Evolutionary conservation across 1,139 yeast species (phyloP), one percentile per base, ranked within the genome.

Genomic region (Blastobotrys serpentis): DNA sequence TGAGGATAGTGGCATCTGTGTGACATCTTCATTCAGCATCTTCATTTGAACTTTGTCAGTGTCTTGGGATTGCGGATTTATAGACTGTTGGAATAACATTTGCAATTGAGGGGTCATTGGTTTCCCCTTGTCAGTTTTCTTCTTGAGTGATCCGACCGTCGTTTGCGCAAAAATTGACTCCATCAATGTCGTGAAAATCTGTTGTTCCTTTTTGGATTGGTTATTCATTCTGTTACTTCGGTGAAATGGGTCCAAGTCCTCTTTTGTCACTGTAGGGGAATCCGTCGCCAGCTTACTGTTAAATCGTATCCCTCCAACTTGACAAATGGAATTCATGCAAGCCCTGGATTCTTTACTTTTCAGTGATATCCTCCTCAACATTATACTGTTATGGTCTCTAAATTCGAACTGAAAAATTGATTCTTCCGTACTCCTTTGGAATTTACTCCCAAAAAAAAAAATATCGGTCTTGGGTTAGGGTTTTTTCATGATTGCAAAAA

Each of bases 131-230:
- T 1, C n/a, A n/a, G 13, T 41, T 19, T 5, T 14, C 17, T 43
- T 32, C 13, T 32, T 34, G n/a, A 37, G 29, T 4, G 8, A 41
- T 4, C 17, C 26, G 18, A 36, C 29, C 30, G 32, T 43, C 37
- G 44, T 48, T 43, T 56, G 55, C 14, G 53, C 51, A 23, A 61
- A 45, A 46, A 61, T 53, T 10, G 59, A 48, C 42, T 59, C 61
- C 34, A 61, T 52, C 33, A 61, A 53, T 19, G 53, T 52, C 11
- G 60, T 51, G 48, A 61, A 61, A 17, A 59, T 56, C 45, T 42
- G 51, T 21, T 55, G 48, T 46, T 61, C 65, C 39, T 51, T 54
- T 30, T 58, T 38, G 2, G 39, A 17, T 14, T 32, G 32, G 13
- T 29, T 29, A 11, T 29, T 29, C 32, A 29, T 29, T 29, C 13